These are phyloP conservation scores for Hypomontagnella submonticulosa DNA, from an alignment of 495 filamentous ascomycete genomes.

Conservation along the genomic window DNA sequence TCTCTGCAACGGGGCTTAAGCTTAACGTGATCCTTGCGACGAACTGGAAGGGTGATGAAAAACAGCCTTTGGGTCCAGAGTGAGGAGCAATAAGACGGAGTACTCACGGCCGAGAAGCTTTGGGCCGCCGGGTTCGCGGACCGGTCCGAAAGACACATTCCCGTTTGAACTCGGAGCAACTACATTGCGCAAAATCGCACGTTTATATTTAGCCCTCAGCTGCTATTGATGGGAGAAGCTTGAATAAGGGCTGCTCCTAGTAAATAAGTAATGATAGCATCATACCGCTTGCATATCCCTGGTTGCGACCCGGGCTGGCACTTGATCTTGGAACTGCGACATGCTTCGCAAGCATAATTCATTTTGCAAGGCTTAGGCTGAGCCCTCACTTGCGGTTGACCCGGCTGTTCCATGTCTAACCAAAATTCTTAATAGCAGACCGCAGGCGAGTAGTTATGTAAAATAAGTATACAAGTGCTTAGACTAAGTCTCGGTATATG, in stretches of 20 bases:
- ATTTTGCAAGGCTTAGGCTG: constrained; percentile 42
- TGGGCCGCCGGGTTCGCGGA: constrained; percentile 55
- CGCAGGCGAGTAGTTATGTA: not conserved
- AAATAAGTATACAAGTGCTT: not conserved
- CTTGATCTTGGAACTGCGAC: constrained; percentile 58
- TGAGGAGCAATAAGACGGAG: not conserved
- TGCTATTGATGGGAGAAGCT: not conserved
- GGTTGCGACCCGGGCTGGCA: constrained; percentile 56
- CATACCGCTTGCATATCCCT: constrained; percentile 60
- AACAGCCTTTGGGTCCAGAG: not conserved
- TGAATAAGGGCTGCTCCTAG: not conserved
- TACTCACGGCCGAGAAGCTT: constrained; percentile 51
- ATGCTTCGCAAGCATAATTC: constrained; percentile 60
- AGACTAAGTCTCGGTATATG: constrained; percentile 5
- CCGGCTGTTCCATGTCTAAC: constrained; percentile 23
- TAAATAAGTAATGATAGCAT: constrained; percentile 7
- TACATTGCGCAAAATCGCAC: constrained; percentile 29
- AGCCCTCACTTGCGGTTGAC: constrained; percentile 20
- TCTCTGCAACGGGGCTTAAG: constrained; percentile 27
- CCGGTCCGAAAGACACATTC: constrained; percentile 61
- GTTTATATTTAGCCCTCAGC: constrained; percentile 18
- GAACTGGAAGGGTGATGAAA: not conserved
- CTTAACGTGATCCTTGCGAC: constrained; percentile 1
- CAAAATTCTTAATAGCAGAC: not conserved
- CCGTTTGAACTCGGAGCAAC: constrained; percentile 60